phyloP scores from a whole-genome alignment of 2,329 filamentous ascomycete species.

The Arachnomyces sp. region DNA sequence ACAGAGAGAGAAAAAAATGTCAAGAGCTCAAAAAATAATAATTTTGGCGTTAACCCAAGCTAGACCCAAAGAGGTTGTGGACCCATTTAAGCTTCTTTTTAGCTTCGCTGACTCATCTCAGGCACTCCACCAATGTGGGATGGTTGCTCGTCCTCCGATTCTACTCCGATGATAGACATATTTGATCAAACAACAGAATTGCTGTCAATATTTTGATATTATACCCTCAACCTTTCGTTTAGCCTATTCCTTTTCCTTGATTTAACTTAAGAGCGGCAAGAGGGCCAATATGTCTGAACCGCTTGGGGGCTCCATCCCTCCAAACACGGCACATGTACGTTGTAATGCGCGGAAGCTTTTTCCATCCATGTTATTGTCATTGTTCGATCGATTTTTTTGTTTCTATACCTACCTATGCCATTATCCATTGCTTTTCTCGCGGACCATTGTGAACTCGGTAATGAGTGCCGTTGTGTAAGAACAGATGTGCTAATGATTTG shows the following conservation, averaged over 20 bases:
- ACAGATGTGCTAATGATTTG: conserved; percentile 5
- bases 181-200: neutral
- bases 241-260: too few relatives aligned
- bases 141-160: conserved; percentile 1
- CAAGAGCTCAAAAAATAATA: too few relatives aligned
- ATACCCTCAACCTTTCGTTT: too few relatives aligned
- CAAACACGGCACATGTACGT: conserved; percentile 70
- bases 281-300: conserved; percentile 27
- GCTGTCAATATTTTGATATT: too few relatives aligned
- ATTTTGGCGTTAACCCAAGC: conserved; percentile 3
- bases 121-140: neutral
- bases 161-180: neutral
- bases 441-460: conserved; percentile 5
- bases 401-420: conserved; percentile 13
- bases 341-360: conserved; percentile 3
- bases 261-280: neutral
- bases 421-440: conserved; percentile 15
- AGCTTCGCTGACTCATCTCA: neutral
- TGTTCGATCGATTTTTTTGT: neutral
- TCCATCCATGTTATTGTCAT: neutral
- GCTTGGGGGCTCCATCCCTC: conserved; percentile 65
- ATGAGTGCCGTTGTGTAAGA: neutral
- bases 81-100: neutral
- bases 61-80: conserved; percentile 2
- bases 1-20: too few relatives aligned